Evolutionary conservation across 1,284 basidiomycete species (phyloP), one percentile per base, ranked within the genome.

Genomic region (Malassezia caprae): DNA sequence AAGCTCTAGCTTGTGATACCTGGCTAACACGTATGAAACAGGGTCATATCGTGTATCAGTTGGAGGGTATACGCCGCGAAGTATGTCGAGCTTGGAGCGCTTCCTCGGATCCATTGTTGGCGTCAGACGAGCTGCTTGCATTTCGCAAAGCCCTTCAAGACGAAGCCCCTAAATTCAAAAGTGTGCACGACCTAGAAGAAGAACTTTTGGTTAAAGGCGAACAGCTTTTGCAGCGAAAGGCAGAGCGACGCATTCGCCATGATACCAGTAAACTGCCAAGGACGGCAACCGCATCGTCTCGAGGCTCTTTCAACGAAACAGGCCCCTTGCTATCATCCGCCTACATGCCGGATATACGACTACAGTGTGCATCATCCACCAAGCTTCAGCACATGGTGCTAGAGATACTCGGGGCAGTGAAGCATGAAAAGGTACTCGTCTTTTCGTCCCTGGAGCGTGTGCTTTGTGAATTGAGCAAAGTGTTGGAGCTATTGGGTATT

Each of bases 381-480:
- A 57, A 57, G 32, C 55, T 57, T 2, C 47, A 57, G 13, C 44
- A 37, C 8, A 48, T 57, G 8, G 13, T 57, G 15, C 6, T n/a
- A 4, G 55, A 57, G 30, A 44, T 57, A 13, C 27, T 52, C 2
- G 31, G 4, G 2, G 19, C 49, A 4, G 50, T 40, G 8, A 21
- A n/a, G 3, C n/a, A 17, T 12, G 58, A 60, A 13, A 60, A 60
- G 19, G 39, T 53, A 11, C 51, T 61, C 3, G 31, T 61, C 1
- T 61, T 61, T 26, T 58, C 54, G 2, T 31, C 35, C n/a, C 39
- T 54, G 17, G 52, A 59, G 8, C 43, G 43, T 28, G 47, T 54
- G 23, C 39, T 61, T 2, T 45, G 44, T 32, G 57, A 61, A 26
- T 32, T 61, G 1, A 53, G 51, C 19, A 45, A 39, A 1, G 51